Conservation (phyloP, 306 rosid species). For the Styphnolobium japonicum region DNA sequence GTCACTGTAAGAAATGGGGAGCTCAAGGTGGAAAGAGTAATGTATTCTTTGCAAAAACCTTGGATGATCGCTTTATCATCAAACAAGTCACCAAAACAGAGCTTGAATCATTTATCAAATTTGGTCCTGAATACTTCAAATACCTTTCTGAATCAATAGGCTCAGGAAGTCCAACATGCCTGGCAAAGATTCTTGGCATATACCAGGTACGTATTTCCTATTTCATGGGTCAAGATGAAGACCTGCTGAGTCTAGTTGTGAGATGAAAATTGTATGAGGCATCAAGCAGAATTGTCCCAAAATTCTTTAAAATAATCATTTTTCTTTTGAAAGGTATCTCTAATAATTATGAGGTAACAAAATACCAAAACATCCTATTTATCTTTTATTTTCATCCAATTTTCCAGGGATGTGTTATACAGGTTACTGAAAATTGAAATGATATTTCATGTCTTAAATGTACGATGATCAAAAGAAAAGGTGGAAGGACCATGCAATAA, state of each 20-base stretch:
- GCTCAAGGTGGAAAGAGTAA: constrained; percentile 99
- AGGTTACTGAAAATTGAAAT: constrained; percentile 3
- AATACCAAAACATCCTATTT: too few relatives aligned
- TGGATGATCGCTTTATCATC: constrained; percentile 90
- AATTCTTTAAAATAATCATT: not conserved
- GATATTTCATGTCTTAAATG: not conserved
- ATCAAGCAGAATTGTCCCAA: not conserved
- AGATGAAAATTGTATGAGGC: not conserved
- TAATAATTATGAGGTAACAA: too few relatives aligned
- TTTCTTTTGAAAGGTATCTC: not conserved
- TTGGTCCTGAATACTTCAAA: constrained; percentile 82
- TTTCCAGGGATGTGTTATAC: not conserved
- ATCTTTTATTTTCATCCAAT: not conserved
- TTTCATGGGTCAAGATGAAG: not conserved
- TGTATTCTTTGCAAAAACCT: constrained; percentile 90
- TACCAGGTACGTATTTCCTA: constrained; percentile 66
- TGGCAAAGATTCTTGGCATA: constrained; percentile 95
- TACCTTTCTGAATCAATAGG: constrained; percentile 75
- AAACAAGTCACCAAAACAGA: constrained; percentile 93
- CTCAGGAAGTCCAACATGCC: constrained; percentile 83
- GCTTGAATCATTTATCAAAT: constrained; percentile 86
- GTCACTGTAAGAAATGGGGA: constrained; percentile 97
- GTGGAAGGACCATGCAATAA: not conserved
- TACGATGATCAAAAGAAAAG: not conserved
- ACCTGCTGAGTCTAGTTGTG: not conserved